Base-by-base conservation (phyloP, 2,329 filamentous ascomycete species). In the Cytospora mali region DNA sequence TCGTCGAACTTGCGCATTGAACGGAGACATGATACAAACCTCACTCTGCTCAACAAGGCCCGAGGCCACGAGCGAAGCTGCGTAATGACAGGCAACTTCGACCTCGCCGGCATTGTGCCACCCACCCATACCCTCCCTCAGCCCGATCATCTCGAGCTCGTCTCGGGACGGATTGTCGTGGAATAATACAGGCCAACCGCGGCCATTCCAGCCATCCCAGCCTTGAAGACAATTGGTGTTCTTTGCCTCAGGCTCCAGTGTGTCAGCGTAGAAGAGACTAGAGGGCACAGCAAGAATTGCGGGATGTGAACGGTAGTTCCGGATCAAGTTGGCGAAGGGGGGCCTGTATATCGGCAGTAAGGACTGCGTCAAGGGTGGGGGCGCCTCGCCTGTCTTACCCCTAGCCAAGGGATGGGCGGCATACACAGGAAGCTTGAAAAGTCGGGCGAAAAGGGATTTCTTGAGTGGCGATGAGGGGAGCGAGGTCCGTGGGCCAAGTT, bases 281-380 rank as follows among this genome's bases (percentile, higher is more conserved):
- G 68, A 71, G 0, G 68, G 68, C 7, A 68, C 58, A 10, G 69
- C 68, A 13, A 71, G 56, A 23, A 71, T 70, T 33, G 69, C 66
- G 4, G 67, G 65, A 48, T 71, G 69, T 14, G 69, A 70, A 33
- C 68, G 69, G 59, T 69, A 70, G 53, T 71, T 70, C 7, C 64
- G 57, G 18, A 69, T 62, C 14, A 71, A 66, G 48, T 67, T 70
- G 11, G 68, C 66, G 29, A 70, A 70, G 48, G 68, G 59, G 14
- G 69, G 69, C 1, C 68, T 65, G n/a, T 67, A 57, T 11, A 69
- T 64, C 11, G 68, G 68, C n/a, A 69, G 55, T 42, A 67, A 61
- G 21, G 55, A 39, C 13, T 55, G 25, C 16, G 61, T 62, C 23
- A 67, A 51, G 1, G 57, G 58, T 2, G 48, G 55, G 7, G 65